Evolutionary conservation across 1,284 basidiomycete species (phyloP).

Genomic region (Stereum hirsutum): DNA sequence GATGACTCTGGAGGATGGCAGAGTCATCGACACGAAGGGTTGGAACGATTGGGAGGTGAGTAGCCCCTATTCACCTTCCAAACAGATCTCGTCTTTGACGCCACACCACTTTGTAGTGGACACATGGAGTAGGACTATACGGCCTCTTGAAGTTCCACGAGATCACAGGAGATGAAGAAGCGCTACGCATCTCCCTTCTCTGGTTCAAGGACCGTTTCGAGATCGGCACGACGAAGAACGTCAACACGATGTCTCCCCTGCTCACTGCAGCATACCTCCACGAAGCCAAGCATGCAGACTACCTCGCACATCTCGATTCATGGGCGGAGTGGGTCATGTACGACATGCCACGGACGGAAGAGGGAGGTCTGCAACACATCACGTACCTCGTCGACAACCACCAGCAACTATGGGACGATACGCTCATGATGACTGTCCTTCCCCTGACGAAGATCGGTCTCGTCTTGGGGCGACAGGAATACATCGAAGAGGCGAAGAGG

Average conservation of each 20-base stretch:
- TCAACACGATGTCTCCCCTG: conserved; percentile 61
- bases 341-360: conserved; percentile 46
- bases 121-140: conserved; percentile 46
- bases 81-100: neutral
- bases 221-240: conserved; percentile 55
- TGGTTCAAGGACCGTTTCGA: conserved; percentile 52
- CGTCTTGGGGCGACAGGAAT: conserved; percentile 41
- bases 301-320: conserved; percentile 38
- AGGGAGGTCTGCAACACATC: conserved; percentile 54
- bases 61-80: neutral
- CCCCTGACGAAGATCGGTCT: conserved; percentile 56
- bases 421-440: conserved; percentile 56
- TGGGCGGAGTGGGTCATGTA: conserved; percentile 65
- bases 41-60: conserved; percentile 56
- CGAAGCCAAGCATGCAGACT: conserved; percentile 29
- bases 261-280: conserved; percentile 49
- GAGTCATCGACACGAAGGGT: conserved; percentile 57
- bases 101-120: too few relatives aligned
- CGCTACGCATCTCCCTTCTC: conserved; percentile 36
- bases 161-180: conserved; percentile 32
- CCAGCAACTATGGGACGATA: conserved; percentile 61
- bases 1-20: conserved; percentile 42
- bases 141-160: conserved; percentile 35
- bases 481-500: conserved; percentile 53
- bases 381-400: conserved; percentile 45